Evolutionary conservation across 371 early-diverging fungal species (phyloP).

Genomic region (Lichtheimia ramosa): DNA sequence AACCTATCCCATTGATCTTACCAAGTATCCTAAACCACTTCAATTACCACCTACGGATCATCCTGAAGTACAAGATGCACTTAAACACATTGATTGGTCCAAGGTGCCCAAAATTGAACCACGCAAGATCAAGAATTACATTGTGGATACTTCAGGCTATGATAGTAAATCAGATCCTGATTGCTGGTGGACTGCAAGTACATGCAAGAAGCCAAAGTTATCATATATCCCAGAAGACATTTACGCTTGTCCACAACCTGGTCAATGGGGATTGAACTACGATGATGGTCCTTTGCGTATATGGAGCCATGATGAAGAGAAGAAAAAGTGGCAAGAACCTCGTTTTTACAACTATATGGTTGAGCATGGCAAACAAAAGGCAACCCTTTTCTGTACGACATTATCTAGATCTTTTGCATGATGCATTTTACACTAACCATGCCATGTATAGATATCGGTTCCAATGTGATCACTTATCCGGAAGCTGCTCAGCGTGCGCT

Average conservation of each 20-base stretch:
- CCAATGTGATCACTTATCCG: conserved; percentile 34
- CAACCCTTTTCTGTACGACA: conserved; percentile 23
- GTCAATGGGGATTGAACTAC: conserved; percentile 33
- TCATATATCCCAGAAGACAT: conserved; percentile 28
- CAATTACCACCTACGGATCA: conserved; percentile 33
- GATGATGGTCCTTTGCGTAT: conserved; percentile 30
- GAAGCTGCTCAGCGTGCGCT: conserved; percentile 38
- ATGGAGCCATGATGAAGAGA: conserved; percentile 8
- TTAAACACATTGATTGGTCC: conserved; percentile 45
- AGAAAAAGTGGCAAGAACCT: conserved; percentile 32
- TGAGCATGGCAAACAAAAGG: conserved; percentile 33
- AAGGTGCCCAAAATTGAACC: conserved; percentile 39
- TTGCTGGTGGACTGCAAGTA: conserved; percentile 35
- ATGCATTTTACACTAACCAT: conserved; percentile 2
- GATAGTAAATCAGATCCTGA: conserved; percentile 19
- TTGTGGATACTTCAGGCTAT: conserved; percentile 22
- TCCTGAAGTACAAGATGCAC: conserved; percentile 48
- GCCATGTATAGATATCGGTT: conserved; percentile 28
- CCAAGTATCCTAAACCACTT: conserved; percentile 26
- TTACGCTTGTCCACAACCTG: conserved; percentile 23
- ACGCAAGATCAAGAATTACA: conserved; percentile 25
- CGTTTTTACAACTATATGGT: conserved; percentile 41
- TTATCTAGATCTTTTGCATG: too few relatives aligned
- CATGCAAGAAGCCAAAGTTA: conserved; percentile 25
- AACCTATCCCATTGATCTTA: conserved; percentile 14